A percentile compares a stretch with the other conserved stretches of the same genome.
Conservation (phyloP, 352 stramenopile species). For the Thraustochytrium sp. region DNA sequence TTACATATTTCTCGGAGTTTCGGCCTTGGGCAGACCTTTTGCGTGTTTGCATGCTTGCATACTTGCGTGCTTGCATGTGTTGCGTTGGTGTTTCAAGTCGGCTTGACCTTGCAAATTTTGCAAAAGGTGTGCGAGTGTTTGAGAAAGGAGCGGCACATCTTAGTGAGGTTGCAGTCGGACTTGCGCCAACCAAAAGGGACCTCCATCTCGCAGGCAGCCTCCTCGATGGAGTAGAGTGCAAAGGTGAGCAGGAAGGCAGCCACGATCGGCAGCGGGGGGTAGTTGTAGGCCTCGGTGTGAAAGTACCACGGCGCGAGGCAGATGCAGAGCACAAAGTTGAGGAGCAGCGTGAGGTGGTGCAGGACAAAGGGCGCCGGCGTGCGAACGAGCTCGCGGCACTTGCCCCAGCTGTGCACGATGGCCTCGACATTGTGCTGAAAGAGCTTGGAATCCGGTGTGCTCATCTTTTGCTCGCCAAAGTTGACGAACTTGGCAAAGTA, state of each 20-base stretch:
- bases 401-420: conserved; percentile 21
- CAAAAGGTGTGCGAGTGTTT: conserved; percentile 34
- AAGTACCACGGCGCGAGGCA: neutral
- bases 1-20: too few species aligned
- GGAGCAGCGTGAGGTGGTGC: conserved; percentile 8
- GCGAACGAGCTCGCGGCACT: conserved; percentile 28
- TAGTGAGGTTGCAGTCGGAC: conserved; percentile 23
- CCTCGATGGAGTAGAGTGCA: conserved; percentile 22
- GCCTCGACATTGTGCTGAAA: conserved; percentile 33
- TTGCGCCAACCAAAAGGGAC: conserved; percentile 18
- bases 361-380: conserved; percentile 27
- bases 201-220: conserved; percentile 36
- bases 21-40: too few species aligned
- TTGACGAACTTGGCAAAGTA: conserved; percentile 28
- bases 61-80: too few species aligned
- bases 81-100: too few species aligned
- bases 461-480: conserved; percentile 17
- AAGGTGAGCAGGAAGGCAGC: neutral
- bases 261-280: neutral
- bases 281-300: neutral
- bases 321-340: neutral
- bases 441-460: conserved; percentile 13
- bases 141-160: conserved; percentile 27
- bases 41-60: too few species aligned
- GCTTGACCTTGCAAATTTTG: conserved; percentile 20